These are phyloP conservation scores for Starmerella ratchasimensis DNA, from an alignment of 805 yeast genomes.

Conservation along the genomic window DNA sequence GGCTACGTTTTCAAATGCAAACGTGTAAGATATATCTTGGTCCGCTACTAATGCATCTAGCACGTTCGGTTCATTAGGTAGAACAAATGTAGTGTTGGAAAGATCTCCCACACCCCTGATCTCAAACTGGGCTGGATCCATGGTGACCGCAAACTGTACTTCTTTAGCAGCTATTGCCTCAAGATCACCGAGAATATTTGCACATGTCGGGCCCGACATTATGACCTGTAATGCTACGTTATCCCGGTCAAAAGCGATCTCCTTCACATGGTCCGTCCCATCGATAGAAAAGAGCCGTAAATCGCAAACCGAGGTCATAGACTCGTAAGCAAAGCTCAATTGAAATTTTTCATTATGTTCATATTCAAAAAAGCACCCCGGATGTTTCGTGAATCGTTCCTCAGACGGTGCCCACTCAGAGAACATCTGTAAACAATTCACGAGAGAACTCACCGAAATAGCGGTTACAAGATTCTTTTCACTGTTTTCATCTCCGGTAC, in stretches of 20 bases:
- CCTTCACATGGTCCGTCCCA: conserved; percentile 20
- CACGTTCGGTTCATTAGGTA: conserved; percentile 49
- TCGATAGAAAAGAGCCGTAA: conserved; percentile 32
- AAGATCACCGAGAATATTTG: conserved; percentile 42
- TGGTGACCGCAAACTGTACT: conserved; percentile 4
- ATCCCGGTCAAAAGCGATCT: conserved; percentile 33
- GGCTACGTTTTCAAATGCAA: conserved; percentile 37
- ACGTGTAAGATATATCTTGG: conserved; percentile 24
- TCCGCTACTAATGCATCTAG: conserved; percentile 43
- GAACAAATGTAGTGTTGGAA: conserved; percentile 51
- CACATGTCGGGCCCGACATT: conserved; percentile 39
- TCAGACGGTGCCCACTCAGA: conserved; percentile 29
- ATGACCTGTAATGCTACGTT: conserved; percentile 38
- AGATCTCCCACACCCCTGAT: conserved; percentile 61
- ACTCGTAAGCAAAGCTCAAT: conserved; percentile 14
- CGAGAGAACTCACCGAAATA: conserved; percentile 14
- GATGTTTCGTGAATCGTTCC: too few relatives aligned
- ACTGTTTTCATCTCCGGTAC: not conserved
- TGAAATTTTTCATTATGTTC: conserved; percentile 33
- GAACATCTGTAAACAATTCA: conserved; percentile 17
- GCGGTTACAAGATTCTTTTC: conserved; percentile 3
- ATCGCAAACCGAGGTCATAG: conserved; percentile 43
- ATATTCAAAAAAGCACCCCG: conserved; percentile 36
- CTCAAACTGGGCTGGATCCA: conserved; percentile 31
- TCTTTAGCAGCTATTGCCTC: conserved; percentile 33